Percentiles rank a stretch among this genome's conserved stretches.
Conservation (phyloP, 179 eudicot species). For the Silene vulgaris region DNA sequence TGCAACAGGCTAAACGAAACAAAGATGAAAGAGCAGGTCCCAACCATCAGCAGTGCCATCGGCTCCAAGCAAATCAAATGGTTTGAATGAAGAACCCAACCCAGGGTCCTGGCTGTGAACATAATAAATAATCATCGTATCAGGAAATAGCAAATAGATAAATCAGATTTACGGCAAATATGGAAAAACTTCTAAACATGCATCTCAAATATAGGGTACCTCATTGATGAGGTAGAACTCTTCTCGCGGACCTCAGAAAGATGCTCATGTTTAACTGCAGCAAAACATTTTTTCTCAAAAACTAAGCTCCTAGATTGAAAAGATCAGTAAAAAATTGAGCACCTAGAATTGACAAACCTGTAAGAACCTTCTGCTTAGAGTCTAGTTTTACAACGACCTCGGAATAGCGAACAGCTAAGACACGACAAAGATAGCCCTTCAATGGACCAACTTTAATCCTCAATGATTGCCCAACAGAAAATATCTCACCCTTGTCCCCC, state of each 20-base stretch:
- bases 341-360: slow-evolving; percentile 48
- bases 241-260: slow-evolving; percentile 79
- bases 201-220: slow-evolving; percentile 36
- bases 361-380: slow-evolving; percentile 85
- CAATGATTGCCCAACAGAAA: slow-evolving; percentile 79
- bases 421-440: slow-evolving; percentile 92
- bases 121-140: slow-evolving; percentile 24
- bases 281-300: slow-evolving; percentile 15
- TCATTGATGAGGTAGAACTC: slow-evolving; percentile 43
- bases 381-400: slow-evolving; percentile 90
- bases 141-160: slow-evolving; percentile 7
- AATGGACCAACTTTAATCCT: slow-evolving; percentile 90
- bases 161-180: neutral
- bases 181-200: neutral
- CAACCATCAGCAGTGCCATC: slow-evolving; percentile 57
- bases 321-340: slow-evolving; percentile 14
- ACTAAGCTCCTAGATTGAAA: slow-evolving; percentile 1
- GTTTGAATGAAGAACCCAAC: slow-evolving; percentile 41
- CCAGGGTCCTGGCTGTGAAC: slow-evolving; percentile 53
- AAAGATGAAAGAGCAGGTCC: slow-evolving; percentile 14
- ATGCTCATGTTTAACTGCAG: slow-evolving; percentile 83
- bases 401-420: slow-evolving; percentile 72
- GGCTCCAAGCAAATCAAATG: slow-evolving; percentile 71
- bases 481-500: slow-evolving; percentile 55
- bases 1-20: neutral